These are phyloP conservation scores for Torulaspora pretoriensis DNA, from an alignment of 1,139 yeast genomes.

Conservation along the genomic window DNA sequence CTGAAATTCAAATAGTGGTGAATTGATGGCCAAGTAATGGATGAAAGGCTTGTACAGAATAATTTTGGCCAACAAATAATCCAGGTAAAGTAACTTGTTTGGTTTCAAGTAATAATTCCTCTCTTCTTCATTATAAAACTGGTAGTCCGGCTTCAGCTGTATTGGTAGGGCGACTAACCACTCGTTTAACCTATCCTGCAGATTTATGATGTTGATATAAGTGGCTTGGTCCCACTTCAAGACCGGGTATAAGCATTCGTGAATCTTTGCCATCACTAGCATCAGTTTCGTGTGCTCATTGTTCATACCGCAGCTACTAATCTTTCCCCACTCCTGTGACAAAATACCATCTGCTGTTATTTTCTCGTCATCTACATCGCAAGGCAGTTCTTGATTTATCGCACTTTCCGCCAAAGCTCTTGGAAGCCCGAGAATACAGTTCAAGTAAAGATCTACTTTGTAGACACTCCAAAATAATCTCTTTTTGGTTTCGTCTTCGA, in stretches of 20 bases:
- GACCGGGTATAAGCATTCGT: constrained; percentile 43
- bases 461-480: constrained; percentile 84
- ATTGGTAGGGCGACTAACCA: constrained; percentile 70
- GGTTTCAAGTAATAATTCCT: constrained; percentile 55
- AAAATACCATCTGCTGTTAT: constrained; percentile 50
- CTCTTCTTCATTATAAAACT: constrained; percentile 26
- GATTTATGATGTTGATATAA: constrained; percentile 43
- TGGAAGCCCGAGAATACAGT: constrained; percentile 82
- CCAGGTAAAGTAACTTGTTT: constrained; percentile 58
- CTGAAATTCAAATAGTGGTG: constrained; percentile 41
- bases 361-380: constrained; percentile 80
- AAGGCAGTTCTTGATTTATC: constrained; percentile 78
- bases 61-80: constrained; percentile 64
- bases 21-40: constrained; percentile 42
- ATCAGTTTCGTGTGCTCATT: constrained; percentile 78
- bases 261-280: constrained; percentile 50
- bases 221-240: constrained; percentile 22
- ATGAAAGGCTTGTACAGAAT: constrained; percentile 70
- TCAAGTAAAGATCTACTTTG: constrained; percentile 85
- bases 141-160: constrained; percentile 61
- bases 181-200: constrained; percentile 61
- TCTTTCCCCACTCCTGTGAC: constrained; percentile 38
- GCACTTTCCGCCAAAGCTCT: constrained; percentile 56
- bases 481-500: constrained; percentile 77
- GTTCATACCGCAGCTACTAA: constrained; percentile 69